Evolutionary conservation across 2,329 filamentous ascomycete species (phyloP).

Genomic region (Aspergillus calidoustus): DNA sequence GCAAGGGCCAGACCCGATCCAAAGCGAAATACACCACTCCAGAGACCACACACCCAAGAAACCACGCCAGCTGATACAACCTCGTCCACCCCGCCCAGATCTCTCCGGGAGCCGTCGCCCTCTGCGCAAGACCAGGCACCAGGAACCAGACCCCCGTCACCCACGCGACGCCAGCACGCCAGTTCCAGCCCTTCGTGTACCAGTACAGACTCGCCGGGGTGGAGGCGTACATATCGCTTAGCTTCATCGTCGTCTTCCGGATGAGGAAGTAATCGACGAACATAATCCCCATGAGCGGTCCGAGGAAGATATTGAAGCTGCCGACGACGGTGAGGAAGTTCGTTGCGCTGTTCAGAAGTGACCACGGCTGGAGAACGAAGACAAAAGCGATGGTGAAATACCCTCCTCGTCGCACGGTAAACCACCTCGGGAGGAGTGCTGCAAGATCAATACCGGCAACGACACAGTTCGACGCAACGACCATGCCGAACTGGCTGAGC

Average conservation of each 20-base stretch:
- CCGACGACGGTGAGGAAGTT: constrained; percentile 11
- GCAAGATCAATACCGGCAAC: constrained; percentile 13
- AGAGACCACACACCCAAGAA: background rate
- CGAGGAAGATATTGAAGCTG: constrained; percentile 4
- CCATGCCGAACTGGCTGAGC: constrained; percentile 32
- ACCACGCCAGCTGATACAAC: background rate
- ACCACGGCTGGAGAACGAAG: constrained; percentile 6
- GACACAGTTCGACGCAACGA: constrained; percentile 32
- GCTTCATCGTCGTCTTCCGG: background rate
- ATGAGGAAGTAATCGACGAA: constrained; percentile 6
- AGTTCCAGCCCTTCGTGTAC: constrained; percentile 6
- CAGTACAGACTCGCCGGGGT: constrained; percentile 2
- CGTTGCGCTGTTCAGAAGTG: background rate
- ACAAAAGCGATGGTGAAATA: constrained; percentile 3
- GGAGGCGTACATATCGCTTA: background rate
- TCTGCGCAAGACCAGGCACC: background rate
- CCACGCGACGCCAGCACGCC: constrained; percentile 3
- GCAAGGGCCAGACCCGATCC: background rate
- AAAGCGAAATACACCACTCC: background rate
- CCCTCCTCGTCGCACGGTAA: constrained; percentile 3
- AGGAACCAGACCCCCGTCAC: background rate
- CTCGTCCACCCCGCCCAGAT: background rate
- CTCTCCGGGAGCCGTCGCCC: background rate
- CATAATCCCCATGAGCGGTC: constrained; percentile 9
- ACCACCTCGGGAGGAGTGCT: background rate